Evolutionary conservation across 2,329 filamentous ascomycete genomes (phyloP).

Genomic region (Sclerotinia nivalis): DNA sequence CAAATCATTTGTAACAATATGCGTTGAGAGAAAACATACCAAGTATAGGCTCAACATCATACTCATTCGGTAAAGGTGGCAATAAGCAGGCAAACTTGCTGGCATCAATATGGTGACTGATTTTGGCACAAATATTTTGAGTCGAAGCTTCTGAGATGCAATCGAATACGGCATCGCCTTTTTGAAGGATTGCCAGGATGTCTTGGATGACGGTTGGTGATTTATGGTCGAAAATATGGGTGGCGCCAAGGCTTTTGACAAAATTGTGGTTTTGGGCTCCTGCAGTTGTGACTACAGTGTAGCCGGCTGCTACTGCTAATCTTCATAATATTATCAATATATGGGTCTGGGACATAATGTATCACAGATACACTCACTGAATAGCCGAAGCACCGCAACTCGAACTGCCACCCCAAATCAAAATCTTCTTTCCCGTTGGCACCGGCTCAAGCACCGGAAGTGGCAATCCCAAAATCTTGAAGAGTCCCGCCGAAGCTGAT

Average conservation of each 20-base stretch:
- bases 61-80: slow-evolving; percentile 28
- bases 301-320: slow-evolving; percentile 40
- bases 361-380: slow-evolving; percentile 19
- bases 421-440: slow-evolving; percentile 28
- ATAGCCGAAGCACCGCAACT: slow-evolving; percentile 30
- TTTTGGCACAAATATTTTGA: slow-evolving; percentile 36
- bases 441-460: slow-evolving; percentile 27
- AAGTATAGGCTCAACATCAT: slow-evolving; percentile 34
- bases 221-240: slow-evolving; percentile 49
- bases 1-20: too few relatives aligned
- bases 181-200: slow-evolving; percentile 27
- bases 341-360: background rate
- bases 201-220: slow-evolving; percentile 29
- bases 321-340: background rate
- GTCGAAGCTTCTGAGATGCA: slow-evolving; percentile 34
- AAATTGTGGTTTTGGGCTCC: slow-evolving; percentile 48
- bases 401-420: slow-evolving; percentile 36
- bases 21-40: slow-evolving; percentile 29
- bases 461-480: slow-evolving; percentile 27
- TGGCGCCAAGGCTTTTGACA: slow-evolving; percentile 47
- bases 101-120: slow-evolving; percentile 37
- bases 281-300: slow-evolving; percentile 48
- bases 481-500: slow-evolving; percentile 43
- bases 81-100: slow-evolving; percentile 29
- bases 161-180: slow-evolving; percentile 33